Evolutionary conservation across 257 asterid genomes (phyloP).

Genomic region (Plantago major): DNA sequence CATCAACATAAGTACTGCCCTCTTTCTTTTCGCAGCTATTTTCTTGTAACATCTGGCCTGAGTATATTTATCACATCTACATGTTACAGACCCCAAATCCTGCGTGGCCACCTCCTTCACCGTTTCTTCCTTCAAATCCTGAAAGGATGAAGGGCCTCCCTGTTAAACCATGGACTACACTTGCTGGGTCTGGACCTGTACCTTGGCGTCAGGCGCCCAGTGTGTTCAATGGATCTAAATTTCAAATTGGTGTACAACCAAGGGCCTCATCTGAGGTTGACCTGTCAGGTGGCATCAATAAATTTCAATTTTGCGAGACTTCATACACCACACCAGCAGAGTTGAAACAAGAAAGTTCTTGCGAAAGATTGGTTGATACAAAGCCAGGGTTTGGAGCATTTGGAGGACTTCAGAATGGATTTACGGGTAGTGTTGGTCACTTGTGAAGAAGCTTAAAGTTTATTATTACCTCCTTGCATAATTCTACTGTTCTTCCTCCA

Average conservation of each 20-base stretch:
- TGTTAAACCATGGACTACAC: conserved; percentile 51
- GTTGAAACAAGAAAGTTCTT: conserved; percentile 41
- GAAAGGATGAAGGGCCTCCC: conserved; percentile 78
- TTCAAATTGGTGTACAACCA: conserved; percentile 45
- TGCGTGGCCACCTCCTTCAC: conserved; percentile 99
- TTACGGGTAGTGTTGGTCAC: conserved; percentile 41
- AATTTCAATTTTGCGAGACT: conserved; percentile 39
- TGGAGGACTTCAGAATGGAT: conserved; percentile 45
- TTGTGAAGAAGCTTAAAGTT: not conserved
- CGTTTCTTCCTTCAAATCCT: conserved; percentile 68
- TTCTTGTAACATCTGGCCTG: not conserved
- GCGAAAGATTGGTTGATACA: conserved; percentile 43
- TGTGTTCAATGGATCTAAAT: conserved; percentile 45
- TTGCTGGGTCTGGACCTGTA: conserved; percentile 78
- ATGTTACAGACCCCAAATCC: conserved; percentile 88
- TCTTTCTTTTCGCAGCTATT: no score
- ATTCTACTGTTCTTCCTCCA: not conserved
- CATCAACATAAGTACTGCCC: no score
- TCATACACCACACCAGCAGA: conserved; percentile 38
- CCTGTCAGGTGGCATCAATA: conserved; percentile 40
- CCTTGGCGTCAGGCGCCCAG: conserved; percentile 84
- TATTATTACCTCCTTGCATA: conserved; percentile 11
- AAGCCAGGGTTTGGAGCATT: conserved; percentile 45
- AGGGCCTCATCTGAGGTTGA: conserved; percentile 46
- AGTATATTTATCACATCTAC: conserved; percentile 11